These are phyloP conservation scores for Ambrosiella cleistominuta DNA, from an alignment of 2,329 filamentous ascomycete species.

Conservation along the genomic window DNA sequence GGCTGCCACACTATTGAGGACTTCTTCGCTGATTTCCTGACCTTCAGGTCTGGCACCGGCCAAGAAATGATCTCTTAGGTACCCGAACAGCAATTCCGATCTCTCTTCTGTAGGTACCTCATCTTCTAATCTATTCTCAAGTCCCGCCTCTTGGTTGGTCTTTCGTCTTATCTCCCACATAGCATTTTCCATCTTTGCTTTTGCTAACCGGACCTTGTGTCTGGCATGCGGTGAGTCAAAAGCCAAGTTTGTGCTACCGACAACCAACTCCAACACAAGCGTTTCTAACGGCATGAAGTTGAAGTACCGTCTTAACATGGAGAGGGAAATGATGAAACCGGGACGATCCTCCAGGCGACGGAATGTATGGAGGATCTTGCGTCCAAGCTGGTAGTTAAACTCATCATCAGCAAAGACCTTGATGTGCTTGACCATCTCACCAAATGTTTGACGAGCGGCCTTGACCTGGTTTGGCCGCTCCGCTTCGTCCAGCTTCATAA, in stretches of 20 bases:
- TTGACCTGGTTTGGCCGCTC: slow-evolving; percentile 19
- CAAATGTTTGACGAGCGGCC: slow-evolving; percentile 27
- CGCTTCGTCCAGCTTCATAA: slow-evolving; percentile 21
- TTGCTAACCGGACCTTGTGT: slow-evolving; percentile 25
- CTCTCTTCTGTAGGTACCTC: slow-evolving; percentile 22
- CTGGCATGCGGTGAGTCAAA: slow-evolving; percentile 26
- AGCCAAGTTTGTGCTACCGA: slow-evolving; percentile 27
- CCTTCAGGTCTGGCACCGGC: neutral
- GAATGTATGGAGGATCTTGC: slow-evolving; percentile 33
- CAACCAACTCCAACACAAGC: slow-evolving; percentile 29
- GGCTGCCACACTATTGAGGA: slow-evolving; percentile 21
- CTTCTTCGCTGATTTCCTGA: slow-evolving; percentile 15
- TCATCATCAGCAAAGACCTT: slow-evolving; percentile 23
- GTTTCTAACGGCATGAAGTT: slow-evolving; percentile 27
- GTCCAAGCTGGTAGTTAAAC: slow-evolving; percentile 30
- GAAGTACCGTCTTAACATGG: slow-evolving; percentile 26
- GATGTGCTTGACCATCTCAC: slow-evolving; percentile 31
- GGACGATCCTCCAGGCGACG: slow-evolving; percentile 27
- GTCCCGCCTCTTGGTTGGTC: slow-evolving; percentile 17
- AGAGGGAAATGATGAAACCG: slow-evolving; percentile 29
- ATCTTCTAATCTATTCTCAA: slow-evolving; percentile 13
- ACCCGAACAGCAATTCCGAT: slow-evolving; percentile 25
- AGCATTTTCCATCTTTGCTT: slow-evolving; percentile 25
- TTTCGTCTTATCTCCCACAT: slow-evolving; percentile 11
- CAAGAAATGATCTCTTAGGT: slow-evolving; percentile 18